Conservation (phyloP, 495 filamentous ascomycete species). For the Penicillium steckii region DNA sequence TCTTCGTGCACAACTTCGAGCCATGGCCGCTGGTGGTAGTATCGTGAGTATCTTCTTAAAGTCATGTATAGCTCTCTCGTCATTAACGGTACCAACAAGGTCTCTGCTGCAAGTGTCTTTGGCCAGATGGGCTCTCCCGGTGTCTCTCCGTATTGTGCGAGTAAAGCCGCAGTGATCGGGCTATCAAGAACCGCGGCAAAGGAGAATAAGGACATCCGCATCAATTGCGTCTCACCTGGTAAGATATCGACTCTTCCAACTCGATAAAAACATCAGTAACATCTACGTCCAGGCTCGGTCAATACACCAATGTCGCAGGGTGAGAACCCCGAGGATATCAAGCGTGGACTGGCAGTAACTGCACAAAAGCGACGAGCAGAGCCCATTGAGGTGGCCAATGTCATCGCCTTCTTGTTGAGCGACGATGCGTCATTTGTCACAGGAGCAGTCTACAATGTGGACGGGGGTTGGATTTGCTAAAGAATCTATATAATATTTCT, state of each 20-base stretch:
- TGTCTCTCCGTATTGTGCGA: conserved; percentile 48
- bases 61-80: neutral
- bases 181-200: conserved; percentile 52
- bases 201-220: conserved; percentile 49
- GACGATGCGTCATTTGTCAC: conserved; percentile 53
- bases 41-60: conserved; percentile 45
- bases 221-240: conserved; percentile 42
- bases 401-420: conserved; percentile 53
- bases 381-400: conserved; percentile 45
- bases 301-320: conserved; percentile 15
- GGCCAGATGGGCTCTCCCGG: conserved; percentile 46
- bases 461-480: conserved; percentile 27
- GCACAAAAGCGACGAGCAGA: conserved; percentile 32
- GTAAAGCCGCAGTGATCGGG: conserved; percentile 55
- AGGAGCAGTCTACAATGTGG: conserved; percentile 38
- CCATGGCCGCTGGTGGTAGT: conserved; percentile 39
- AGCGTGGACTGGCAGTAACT: conserved; percentile 10
- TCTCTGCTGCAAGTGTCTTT: conserved; percentile 43
- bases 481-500: neutral
- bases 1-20: conserved; percentile 47
- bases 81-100: conserved; percentile 1
- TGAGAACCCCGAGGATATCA: conserved; percentile 13
- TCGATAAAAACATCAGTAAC: neutral
- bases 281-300: conserved; percentile 8
- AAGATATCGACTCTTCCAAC: neutral